Base-by-base conservation (phyloP, 495 filamentous ascomycete genomes). In the Lepidopterella palustris region DNA sequence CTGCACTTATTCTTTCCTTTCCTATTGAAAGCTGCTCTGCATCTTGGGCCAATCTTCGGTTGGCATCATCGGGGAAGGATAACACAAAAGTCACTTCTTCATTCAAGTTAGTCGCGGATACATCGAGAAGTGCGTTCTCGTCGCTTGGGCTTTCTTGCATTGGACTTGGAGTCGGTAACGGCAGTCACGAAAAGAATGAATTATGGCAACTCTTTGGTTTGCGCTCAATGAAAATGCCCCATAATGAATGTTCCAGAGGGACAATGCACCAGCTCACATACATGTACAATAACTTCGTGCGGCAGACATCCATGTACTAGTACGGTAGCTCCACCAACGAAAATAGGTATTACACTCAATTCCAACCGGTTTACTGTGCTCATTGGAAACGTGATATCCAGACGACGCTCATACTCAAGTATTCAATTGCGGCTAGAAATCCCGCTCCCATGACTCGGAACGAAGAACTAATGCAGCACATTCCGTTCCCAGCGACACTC, bases 141-240 rank as follows among this genome's bases (percentile, higher is more conserved):
- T 25, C 47, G 15, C 24, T 21, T 25, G 21, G 47, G 47, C 47
- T 50, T 50, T 50, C 25, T 50, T 50, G 47, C 47, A 50, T 50
- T 13, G 47, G 47, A 50, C 26, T 50, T 50, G 47, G 47, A 50
- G 47, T 50, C 47, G 47, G 18, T 50, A 50, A 50, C 47, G 47
- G 47, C 47, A 50, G 47, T 50, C 47, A 50, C 47, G 47, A 50
- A 50, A 25, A 25, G 20, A 50, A 50, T 50, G 47, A 25, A 27
- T 50, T 27, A 50, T 50, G 47, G 47, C 47, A 50, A 42, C 18
- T 42, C 35, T 42, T 25, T 50, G 15, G 23, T 5, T 18, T 50
- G 47, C 10, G 21, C 21, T 42, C 13, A 42, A 42, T 50, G 47
- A 50, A 27, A 50, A 27, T 50, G 21, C 39, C 39, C 39, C 13